These are phyloP conservation scores for Vitis rotundifolia DNA, from an alignment of 164 flowering plant genomes.

Conservation along the genomic window DNA sequence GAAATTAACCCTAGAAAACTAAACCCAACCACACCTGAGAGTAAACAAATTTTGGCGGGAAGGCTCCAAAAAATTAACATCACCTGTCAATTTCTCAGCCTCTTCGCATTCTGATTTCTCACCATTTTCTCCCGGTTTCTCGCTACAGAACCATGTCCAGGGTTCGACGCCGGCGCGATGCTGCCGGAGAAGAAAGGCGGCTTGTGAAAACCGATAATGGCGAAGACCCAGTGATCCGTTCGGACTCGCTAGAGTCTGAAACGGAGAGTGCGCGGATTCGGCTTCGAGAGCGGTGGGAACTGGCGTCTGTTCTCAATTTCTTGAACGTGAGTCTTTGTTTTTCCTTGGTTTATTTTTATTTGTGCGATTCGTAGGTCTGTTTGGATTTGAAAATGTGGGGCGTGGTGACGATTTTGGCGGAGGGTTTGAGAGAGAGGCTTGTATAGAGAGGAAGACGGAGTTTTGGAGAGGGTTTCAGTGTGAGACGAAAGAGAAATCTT, in stretches of 20 bases:
- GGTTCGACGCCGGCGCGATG: not conserved
- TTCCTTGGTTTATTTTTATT: not conserved
- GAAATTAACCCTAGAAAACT: slow-evolving; percentile 10
- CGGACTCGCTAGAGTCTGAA: slow-evolving; percentile 17
- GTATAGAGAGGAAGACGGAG: too few relatives aligned
- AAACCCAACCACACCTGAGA: not conserved
- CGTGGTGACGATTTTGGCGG: not conserved
- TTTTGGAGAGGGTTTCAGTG: too few relatives aligned
- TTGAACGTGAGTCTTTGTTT: slow-evolving; percentile 40
- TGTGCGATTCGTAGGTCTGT: not conserved
- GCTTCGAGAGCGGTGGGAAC: slow-evolving; percentile 80
- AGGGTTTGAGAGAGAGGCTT: not conserved
- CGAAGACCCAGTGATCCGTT: not conserved
- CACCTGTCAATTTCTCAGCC: not conserved
- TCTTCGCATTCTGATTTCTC: not conserved
- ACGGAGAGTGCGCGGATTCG: slow-evolving; percentile 23
- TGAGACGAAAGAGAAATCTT: too few relatives aligned
- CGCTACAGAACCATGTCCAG: too few relatives aligned
- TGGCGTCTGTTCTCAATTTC: slow-evolving; percentile 88
- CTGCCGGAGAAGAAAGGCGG: not conserved
- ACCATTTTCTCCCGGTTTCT: not conserved
- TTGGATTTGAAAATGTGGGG: not conserved
- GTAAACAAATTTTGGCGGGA: slow-evolving; percentile 17
- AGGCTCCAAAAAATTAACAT: not conserved
- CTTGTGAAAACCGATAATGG: not conserved